Conservation (phyloP, 2,329 filamentous ascomycete genomes). For the Stenocarpella maydis region DNA sequence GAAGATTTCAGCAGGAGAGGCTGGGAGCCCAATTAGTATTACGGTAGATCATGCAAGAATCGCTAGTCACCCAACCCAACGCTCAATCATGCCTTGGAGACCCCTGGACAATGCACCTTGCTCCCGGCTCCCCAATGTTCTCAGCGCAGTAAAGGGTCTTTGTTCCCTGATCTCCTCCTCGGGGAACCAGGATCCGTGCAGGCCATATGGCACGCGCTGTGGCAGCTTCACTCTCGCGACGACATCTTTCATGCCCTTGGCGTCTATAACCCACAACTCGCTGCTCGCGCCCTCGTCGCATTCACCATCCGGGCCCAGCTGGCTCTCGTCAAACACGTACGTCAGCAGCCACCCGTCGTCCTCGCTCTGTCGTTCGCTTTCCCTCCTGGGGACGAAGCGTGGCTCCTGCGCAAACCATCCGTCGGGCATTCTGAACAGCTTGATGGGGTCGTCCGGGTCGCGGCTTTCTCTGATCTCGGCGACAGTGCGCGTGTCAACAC, state of each 20-base stretch:
- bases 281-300: conserved; percentile 56
- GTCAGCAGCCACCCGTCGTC: conserved; percentile 74
- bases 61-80: conserved; percentile 17
- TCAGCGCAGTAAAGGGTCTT: conserved; percentile 40
- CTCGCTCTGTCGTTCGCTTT: conserved; percentile 51
- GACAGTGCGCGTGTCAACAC: conserved; percentile 66
- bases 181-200: conserved; percentile 71
- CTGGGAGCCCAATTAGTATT: neutral
- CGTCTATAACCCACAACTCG: conserved; percentile 75
- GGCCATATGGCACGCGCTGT: conserved; percentile 73
- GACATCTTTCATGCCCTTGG: conserved; percentile 66
- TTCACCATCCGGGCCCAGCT: conserved; percentile 61
- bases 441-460: conserved; percentile 62
- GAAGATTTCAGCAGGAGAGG: neutral
- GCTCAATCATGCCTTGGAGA: conserved; percentile 26
- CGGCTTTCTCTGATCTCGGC: conserved; percentile 57
- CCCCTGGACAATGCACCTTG: neutral
- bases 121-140: conserved; percentile 7
- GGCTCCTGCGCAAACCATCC: conserved; percentile 73
- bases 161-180: conserved; percentile 61
- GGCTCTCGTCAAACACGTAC: conserved; percentile 75
- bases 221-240: conserved; percentile 67
- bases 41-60: neutral
- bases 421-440: conserved; percentile 66
- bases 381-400: conserved; percentile 63